Percentiles rank a stretch among this genome's conserved stretches.
Conservation (phyloP, 306 rosid species). For the Prosopis cineraria region DNA sequence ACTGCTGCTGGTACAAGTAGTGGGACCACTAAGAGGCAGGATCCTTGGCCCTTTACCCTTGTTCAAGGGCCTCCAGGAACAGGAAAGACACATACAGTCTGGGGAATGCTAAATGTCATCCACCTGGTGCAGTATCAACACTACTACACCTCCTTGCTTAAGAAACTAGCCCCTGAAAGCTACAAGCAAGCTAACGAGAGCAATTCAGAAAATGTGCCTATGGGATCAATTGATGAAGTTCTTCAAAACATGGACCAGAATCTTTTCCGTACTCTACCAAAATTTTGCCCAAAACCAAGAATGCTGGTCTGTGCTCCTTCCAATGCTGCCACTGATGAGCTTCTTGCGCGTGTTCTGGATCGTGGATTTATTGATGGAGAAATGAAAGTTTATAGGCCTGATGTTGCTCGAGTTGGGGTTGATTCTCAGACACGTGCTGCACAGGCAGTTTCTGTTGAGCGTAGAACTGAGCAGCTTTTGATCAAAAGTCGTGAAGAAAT, state of each 20-base stretch:
- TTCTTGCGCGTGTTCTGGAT: conserved; percentile 96
- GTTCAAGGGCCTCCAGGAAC: conserved; percentile 99
- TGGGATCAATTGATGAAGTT: conserved; percentile 95
- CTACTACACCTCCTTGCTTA: conserved; percentile 93
- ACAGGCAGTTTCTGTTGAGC: conserved; percentile 98
- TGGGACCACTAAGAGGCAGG: conserved; percentile 78
- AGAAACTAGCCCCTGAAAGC: conserved; percentile 98
- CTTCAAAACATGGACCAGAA: conserved; percentile 98
- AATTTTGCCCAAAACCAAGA: conserved; percentile 95
- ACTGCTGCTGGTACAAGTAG: conserved; percentile 99
- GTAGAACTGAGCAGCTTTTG: conserved; percentile 97
- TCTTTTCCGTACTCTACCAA: conserved; percentile 92
- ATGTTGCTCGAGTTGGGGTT: conserved; percentile 98
- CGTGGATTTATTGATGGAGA: conserved; percentile 98
- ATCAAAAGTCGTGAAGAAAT: conserved; percentile 83
- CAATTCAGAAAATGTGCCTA: conserved; percentile 63
- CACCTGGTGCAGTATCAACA: conserved; percentile 99
- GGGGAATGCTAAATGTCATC: conserved; percentile 99
- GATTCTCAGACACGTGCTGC: conserved; percentile 99
- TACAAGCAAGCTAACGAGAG: conserved; percentile 87
- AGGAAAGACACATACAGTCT: conserved; percentile 98
- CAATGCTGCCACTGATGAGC: conserved; percentile 99
- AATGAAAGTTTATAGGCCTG: conserved; percentile 98
- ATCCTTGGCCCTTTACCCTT: conserved; percentile 99
- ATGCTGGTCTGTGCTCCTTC: conserved; percentile 99